phyloP scores from a whole-genome alignment of 148 eudicot genomes.

The Fagopyrum homotropicum region DNA sequence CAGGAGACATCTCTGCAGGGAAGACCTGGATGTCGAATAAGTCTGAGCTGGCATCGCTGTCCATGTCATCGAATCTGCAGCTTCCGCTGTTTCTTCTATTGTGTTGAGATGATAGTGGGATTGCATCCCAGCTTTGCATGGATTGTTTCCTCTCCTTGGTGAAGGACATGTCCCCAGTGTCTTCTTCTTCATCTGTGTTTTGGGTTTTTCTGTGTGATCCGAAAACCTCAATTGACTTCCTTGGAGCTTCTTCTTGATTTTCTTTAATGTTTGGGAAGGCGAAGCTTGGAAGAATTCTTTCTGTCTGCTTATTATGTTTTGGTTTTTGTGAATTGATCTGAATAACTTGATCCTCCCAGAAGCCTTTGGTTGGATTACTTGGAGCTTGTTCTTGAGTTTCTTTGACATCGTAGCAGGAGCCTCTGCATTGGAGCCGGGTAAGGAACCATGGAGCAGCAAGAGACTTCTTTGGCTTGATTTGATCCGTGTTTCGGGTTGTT shows the following conservation, averaged over 20 bases:
- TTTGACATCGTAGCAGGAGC: conserved; percentile 32
- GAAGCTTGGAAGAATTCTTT: neutral
- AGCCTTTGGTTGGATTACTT: conserved; percentile 12
- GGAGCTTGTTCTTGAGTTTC: neutral
- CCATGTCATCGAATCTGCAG: conserved; percentile 32
- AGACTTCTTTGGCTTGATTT: conserved; percentile 8
- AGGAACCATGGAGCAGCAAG: neutral
- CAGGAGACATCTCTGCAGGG: conserved; percentile 10
- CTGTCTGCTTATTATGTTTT: conserved; percentile 11
- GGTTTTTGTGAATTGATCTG: conserved; percentile 28
- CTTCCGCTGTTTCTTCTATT: conserved; percentile 19
- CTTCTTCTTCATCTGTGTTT: conserved; percentile 26
- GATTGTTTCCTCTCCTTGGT: conserved; percentile 59
- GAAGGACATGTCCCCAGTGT: conserved; percentile 11
- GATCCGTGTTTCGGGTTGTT: neutral
- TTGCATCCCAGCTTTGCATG: conserved; percentile 72
- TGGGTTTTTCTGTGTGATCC: conserved; percentile 24
- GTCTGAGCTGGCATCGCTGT: conserved; percentile 79
- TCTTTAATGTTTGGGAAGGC: neutral
- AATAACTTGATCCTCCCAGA: conserved; percentile 16
- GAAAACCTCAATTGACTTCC: conserved; percentile 62
- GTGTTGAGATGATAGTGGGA: conserved; percentile 35
- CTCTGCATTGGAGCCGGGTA: conserved; percentile 27
- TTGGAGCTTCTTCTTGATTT: conserved; percentile 24
- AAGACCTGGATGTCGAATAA: conserved; percentile 48